These are phyloP conservation scores for Wickerhamomyces kurtzmanii DNA, from an alignment of 805 yeast genomes.

Conservation along the genomic window DNA sequence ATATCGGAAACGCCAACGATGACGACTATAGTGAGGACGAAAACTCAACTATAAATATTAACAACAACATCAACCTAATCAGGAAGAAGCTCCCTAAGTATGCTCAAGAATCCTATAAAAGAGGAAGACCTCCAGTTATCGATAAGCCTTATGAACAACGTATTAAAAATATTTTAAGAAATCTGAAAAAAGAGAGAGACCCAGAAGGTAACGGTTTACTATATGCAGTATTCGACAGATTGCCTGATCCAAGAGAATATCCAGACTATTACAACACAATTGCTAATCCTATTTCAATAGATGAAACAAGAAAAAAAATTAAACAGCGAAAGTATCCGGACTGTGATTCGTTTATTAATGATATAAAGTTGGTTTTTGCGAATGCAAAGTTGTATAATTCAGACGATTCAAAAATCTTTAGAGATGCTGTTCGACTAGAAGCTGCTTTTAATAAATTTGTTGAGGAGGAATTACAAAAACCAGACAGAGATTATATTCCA, in stretches of 20 bases:
- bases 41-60: neutral
- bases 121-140: conserved; percentile 88
- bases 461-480: conserved; percentile 66
- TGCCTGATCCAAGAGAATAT: conserved; percentile 53
- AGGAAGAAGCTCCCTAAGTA: conserved; percentile 8
- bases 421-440: conserved; percentile 58
- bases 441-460: conserved; percentile 44
- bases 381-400: conserved; percentile 63
- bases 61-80: conserved; percentile 1
- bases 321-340: conserved; percentile 74
- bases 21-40: conserved; percentile 2
- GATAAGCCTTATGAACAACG: conserved; percentile 89
- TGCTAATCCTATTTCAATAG: conserved; percentile 53
- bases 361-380: conserved; percentile 62
- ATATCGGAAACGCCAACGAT: too few relatives aligned
- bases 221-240: conserved; percentile 64
- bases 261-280: conserved; percentile 37
- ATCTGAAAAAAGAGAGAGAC: conserved; percentile 63
- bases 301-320: conserved; percentile 71
- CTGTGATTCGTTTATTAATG: conserved; percentile 70
- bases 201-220: conserved; percentile 37
- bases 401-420: conserved; percentile 44
- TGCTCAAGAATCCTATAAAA: conserved; percentile 27
- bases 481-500: conserved; percentile 67
- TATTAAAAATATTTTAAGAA: conserved; percentile 78